Evolutionary conservation across 331 rosid genomes (phyloP), one percentile per base, ranked within the genome.

Genomic region (Erythrophleum ivorense): DNA sequence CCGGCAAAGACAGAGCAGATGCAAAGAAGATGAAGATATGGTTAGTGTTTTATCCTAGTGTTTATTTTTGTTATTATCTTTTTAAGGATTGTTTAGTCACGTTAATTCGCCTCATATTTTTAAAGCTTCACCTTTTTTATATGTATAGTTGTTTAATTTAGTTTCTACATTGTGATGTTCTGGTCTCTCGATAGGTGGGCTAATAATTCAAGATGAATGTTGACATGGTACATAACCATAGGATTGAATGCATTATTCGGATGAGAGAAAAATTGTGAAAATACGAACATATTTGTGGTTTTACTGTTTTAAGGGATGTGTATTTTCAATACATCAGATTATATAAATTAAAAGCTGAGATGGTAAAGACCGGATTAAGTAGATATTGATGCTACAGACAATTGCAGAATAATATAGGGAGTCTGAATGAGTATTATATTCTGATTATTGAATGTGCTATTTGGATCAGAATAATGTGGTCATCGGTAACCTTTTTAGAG

Each of bases 11-110:
- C 3, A 73, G 29, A 18, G 40, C 84, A 5, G 86, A 87, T 80
- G 78, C 87, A 7, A 96, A 96, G 84, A 89, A 88, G 76, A 19
- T 89, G 74, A 94, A 94, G 82, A 89, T 96, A 80, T 94, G 99
- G 99, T 96, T 33, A 84, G 92, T 38, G 29, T 31, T 63, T 80
- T n/a, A 19, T 76, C 31, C 7, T 36, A n/a, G 5, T 65, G 55
- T 46, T 2, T 8, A 14, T 49, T 73, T 13, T 0, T 7, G 50
- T 50, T 57, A 15, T 7, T 78, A 33, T 46, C 10, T 77, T 36
- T 14, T 55, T 52, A 12, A 14, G 12, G 19, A 19, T 9, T 73
- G 18, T 73, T 11, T 73, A 9, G 7, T 34, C 1, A 1, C 48
- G 40, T 19, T 53, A 36, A 38, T 36, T 73, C 3, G 40, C 19